Conservation (phyloP, 345 rosid species). For the Erysimum cheiranthoides region DNA sequence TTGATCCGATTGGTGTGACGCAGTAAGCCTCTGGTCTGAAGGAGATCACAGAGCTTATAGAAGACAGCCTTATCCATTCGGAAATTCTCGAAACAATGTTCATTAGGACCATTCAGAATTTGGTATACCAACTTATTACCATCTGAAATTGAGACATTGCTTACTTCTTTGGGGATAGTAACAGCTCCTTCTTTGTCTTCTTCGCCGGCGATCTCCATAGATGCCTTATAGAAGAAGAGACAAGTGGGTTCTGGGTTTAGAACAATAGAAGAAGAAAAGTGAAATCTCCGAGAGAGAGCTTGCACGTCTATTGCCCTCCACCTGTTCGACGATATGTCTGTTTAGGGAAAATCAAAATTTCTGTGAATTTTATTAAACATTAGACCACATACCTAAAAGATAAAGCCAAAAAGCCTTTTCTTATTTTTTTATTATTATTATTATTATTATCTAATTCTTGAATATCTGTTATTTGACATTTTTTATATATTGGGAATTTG, state of each 20-base stretch:
- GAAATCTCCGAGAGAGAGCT: neutral
- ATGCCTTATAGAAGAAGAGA: neutral
- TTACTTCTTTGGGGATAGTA: constrained; percentile 53
- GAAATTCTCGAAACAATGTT: constrained; percentile 71
- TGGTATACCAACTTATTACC: constrained; percentile 78
- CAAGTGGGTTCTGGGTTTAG: neutral
- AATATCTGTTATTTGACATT: no score
- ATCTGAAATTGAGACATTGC: constrained; percentile 48
- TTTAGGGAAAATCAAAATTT: no score
- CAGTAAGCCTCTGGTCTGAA: constrained; percentile 73
- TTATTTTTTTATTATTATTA: no score
- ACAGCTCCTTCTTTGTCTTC: constrained; percentile 55
- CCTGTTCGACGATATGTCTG: constrained; percentile 36
- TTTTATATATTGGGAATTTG: no score
- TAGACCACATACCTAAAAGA: no score
- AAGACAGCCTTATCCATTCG: constrained; percentile 92
- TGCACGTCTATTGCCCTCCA: constrained; percentile 13
- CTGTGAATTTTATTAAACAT: no score
- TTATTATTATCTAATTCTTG: no score
- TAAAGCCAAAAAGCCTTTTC: no score
- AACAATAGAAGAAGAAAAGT: neutral
- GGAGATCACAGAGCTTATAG: constrained; percentile 76
- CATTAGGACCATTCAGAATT: constrained; percentile 71
- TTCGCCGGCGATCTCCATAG: constrained; percentile 69
- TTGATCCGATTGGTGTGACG: constrained; percentile 92